Evolutionary conservation across 2,329 filamentous ascomycete genomes (phyloP), one percentile per base, ranked within the genome.

Genomic region (Endoconidiophora polonica): DNA sequence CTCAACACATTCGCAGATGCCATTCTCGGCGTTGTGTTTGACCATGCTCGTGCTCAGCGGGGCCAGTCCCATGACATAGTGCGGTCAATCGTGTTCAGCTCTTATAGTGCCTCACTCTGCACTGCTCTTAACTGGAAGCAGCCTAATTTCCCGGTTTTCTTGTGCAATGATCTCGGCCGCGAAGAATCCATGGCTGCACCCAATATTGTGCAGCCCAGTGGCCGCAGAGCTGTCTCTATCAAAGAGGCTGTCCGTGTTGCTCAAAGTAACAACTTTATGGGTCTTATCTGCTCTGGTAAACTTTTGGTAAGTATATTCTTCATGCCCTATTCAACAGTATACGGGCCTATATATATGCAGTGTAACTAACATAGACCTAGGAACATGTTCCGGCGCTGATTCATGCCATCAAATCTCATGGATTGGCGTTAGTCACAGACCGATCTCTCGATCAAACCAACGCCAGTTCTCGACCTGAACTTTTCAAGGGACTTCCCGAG

Each of bases 81-180:
- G 57, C 74, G 88, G 39, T 94, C 86, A 10, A 81, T 98, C 48
- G 86, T 95, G 9, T 95, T 98, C 63, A 93, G 86, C 58, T 94
- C 86, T 20, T 94, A 90, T 65, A 95, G 94, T 61, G 73, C 85
- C 10, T 83, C 81, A 55, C 76, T 96, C 18, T 98, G 91, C 66
- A 93, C 86, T 14, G 88, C 90, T 4, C 68, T 98, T 58, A 98
- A 98, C 65, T 98, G 91, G 91, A 98, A 98, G 65, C 91, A 98
- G 64, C 91, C 91, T 2, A 98, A 96, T 61, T 98, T 94, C 62
- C 91, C 91, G 0, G 86, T 96, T 0, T 84, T 98, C 58, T 72
- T 96, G 44, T 95, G 88, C 67, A 96, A 96, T 63, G 87, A 95
- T 53, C 76, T 96, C 23, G 86, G 86, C 20, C 71, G 74, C 5